Percentiles rank a stretch among this genome's conserved stretches.
phyloP scores from a whole-genome alignment of 2,329 filamentous ascomycete species.

The Pleurostoma richardsiae region DNA sequence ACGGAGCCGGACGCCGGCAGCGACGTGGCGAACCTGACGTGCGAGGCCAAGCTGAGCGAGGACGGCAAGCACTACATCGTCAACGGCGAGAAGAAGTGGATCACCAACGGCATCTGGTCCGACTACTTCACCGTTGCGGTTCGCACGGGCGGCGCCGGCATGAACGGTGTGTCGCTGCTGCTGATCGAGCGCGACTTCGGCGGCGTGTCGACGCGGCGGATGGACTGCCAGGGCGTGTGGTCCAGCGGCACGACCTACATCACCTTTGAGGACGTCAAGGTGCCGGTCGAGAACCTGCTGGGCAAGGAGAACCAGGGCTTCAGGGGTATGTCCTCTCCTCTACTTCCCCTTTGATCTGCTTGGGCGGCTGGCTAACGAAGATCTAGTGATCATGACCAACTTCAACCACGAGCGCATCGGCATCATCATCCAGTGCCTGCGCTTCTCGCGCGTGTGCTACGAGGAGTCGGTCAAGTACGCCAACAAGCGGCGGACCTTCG shows the following conservation, averaged over 20 bases:
- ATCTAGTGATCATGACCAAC: slow-evolving; percentile 91
- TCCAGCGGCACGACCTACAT: slow-evolving; percentile 93
- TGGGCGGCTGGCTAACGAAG: slow-evolving; percentile 7
- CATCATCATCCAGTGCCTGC: slow-evolving; percentile 95
- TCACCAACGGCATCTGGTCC: slow-evolving; percentile 93
- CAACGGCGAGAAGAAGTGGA: slow-evolving; percentile 99
- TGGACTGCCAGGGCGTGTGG: slow-evolving; percentile 99
- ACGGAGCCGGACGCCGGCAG: slow-evolving; percentile 94
- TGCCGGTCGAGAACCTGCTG: slow-evolving; percentile 96
- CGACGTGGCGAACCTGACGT: slow-evolving; percentile 92
- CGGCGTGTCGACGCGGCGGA: slow-evolving; percentile 86
- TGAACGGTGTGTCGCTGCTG: slow-evolving; percentile 87
- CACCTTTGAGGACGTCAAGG: slow-evolving; percentile 98
- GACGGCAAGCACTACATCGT: slow-evolving; percentile 99
- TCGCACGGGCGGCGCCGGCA: slow-evolving; percentile 79
- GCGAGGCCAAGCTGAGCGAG: slow-evolving; percentile 89
- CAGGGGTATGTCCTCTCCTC: slow-evolving; percentile 54
- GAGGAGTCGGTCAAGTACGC: slow-evolving; percentile 96
- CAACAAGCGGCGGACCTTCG: slow-evolving; percentile 94
- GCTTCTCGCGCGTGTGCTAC: slow-evolving; percentile 94
- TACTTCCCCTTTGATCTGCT: too few relatives aligned
- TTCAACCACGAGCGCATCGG: slow-evolving; percentile 99
- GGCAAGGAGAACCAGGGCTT: slow-evolving; percentile 98
- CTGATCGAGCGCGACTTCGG: slow-evolving; percentile 83
- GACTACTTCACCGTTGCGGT: slow-evolving; percentile 99